These are phyloP conservation scores for Phytopythium helicoides DNA, from an alignment of 352 stramenopile species.

Conservation along the genomic window DNA sequence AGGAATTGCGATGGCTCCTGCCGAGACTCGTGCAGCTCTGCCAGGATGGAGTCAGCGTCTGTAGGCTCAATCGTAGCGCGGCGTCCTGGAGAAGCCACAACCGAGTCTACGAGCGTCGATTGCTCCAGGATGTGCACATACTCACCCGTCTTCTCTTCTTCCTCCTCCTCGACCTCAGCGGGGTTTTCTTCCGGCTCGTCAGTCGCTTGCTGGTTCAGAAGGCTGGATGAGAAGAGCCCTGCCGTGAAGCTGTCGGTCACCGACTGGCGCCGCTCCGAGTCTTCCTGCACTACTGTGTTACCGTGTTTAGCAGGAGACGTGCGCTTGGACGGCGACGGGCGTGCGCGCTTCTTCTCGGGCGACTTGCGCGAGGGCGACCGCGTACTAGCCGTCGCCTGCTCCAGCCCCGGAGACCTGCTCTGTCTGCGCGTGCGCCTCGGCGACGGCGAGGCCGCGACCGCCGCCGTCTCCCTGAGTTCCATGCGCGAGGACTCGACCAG, in stretches of 20 bases:
- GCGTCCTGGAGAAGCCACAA: slow-evolving; percentile 8
- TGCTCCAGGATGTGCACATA: slow-evolving; percentile 2
- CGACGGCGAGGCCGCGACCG: slow-evolving; percentile 9
- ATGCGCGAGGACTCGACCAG: background rate
- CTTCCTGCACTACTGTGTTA: background rate
- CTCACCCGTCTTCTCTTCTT: slow-evolving; percentile 15
- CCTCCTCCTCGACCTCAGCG: slow-evolving; percentile 4
- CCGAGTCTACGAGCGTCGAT: slow-evolving; percentile 5
- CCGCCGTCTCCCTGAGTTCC: slow-evolving; percentile 7
- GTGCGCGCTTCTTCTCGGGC: slow-evolving; percentile 15
- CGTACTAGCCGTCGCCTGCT: background rate
- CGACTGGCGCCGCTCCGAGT: slow-evolving; percentile 4
- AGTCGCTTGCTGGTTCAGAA: slow-evolving; percentile 24
- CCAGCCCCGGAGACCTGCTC: slow-evolving; percentile 6
- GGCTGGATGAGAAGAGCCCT: slow-evolving; percentile 43
- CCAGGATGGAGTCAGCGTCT: slow-evolving; percentile 41
- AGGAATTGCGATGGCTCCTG: slow-evolving; percentile 5
- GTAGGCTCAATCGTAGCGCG: slow-evolving; percentile 54
- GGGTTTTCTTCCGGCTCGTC: background rate
- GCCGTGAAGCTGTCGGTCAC: slow-evolving; percentile 52
- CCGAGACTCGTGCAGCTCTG: slow-evolving; percentile 22
- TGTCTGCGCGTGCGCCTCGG: slow-evolving; percentile 8
- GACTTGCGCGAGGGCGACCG: background rate
- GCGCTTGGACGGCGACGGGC: slow-evolving; percentile 12
- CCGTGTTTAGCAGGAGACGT: slow-evolving; percentile 1